Evolutionary conservation across 768 basidiomycete species (phyloP), one percentile per base, ranked within the genome.

Genomic region (Mycena venus): DNA sequence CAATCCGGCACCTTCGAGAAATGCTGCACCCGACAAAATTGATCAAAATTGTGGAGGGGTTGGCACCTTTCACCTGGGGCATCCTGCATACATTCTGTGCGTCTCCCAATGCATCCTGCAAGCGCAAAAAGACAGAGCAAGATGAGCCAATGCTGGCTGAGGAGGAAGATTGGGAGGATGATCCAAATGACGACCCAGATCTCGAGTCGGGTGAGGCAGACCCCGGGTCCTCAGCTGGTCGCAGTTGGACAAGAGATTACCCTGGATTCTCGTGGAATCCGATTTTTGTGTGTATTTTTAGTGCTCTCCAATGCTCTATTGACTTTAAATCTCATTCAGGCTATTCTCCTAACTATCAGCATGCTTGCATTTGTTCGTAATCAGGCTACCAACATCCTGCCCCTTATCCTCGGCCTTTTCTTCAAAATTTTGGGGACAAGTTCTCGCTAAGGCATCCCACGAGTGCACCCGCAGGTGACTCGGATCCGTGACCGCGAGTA

Each of bases 381-480:
- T 65, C 68, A 72, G 15, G 78, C 77, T 9, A 81, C 81, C 2
- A 84, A 84, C 71, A 32, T 78, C 1, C 63, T 84, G 0, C 78
- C 82, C 7, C 72, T 84, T 2, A 55, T 81, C 6, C 61, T 82
- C 32, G 82, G 82, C 0, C 70, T 84, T 4, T 83, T 84, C 75
- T 77, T 82, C 77, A 78, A 80, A 55, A 80, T 82, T 29, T 73
- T 60, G 4, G 82, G 83, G 0, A 81, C 83, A 4, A 80, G 80
- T 34, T n/a, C n/a, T n/a, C n/a, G n/a, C n/a, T n/a, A n/a, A n/a
- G n/a, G n/a, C n/a, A n/a, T n/a, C n/a, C n/a, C n/a, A n/a, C n/a
- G n/a, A n/a, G n/a, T n/a, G n/a, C n/a, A n/a, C n/a, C n/a, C n/a
- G n/a, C n/a, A n/a, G n/a, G n/a, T n/a, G n/a, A n/a, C n/a, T n/a